Percentiles rank a stretch among this genome's conserved stretches.
Conservation (phyloP, 2,329 filamentous ascomycete genomes). For the Incumbomyces lentus region DNA sequence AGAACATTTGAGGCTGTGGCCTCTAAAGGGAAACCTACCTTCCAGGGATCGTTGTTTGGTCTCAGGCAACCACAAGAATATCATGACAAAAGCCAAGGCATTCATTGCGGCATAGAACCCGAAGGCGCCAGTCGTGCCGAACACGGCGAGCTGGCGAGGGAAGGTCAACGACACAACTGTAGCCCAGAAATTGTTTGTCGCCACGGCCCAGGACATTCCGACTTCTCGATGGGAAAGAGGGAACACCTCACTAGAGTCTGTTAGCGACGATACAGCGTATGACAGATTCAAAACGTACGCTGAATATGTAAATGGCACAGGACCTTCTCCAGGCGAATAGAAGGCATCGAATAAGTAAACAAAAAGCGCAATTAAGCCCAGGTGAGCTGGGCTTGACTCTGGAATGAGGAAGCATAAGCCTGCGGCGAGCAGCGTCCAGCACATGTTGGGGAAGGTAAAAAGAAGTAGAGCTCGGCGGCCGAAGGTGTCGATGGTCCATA, state of each 20-base stretch:
- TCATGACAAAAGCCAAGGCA: conserved; percentile 50
- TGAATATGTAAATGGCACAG: conserved; percentile 57
- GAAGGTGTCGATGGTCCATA: conserved; percentile 54
- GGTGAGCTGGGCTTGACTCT: conserved; percentile 26
- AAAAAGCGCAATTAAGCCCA: conserved; percentile 33
- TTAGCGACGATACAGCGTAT: conserved; percentile 48
- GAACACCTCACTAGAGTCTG: conserved; percentile 29
- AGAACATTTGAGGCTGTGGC: background rate
- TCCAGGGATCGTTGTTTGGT: conserved; percentile 43
- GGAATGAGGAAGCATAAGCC: conserved; percentile 46
- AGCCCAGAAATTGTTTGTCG: conserved; percentile 40
- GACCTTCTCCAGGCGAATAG: conserved; percentile 50
- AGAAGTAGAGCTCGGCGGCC: conserved; percentile 55
- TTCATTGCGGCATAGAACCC: conserved; percentile 49
- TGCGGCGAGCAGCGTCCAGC: conserved; percentile 40
- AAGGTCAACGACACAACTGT: conserved; percentile 42
- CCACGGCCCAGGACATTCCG: conserved; percentile 36
- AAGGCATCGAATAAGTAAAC: conserved; percentile 36
- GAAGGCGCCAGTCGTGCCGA: conserved; percentile 46
- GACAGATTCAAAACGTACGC: conserved; percentile 58
- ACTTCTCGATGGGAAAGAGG: conserved; percentile 27
- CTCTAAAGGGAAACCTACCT: background rate
- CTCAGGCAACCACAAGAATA: conserved; percentile 51
- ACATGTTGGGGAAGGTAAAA: conserved; percentile 56
- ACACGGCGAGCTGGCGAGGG: conserved; percentile 37